These are phyloP conservation scores for Logfia minima DNA, from an alignment of 129 eudicot species.

Conservation along the genomic window DNA sequence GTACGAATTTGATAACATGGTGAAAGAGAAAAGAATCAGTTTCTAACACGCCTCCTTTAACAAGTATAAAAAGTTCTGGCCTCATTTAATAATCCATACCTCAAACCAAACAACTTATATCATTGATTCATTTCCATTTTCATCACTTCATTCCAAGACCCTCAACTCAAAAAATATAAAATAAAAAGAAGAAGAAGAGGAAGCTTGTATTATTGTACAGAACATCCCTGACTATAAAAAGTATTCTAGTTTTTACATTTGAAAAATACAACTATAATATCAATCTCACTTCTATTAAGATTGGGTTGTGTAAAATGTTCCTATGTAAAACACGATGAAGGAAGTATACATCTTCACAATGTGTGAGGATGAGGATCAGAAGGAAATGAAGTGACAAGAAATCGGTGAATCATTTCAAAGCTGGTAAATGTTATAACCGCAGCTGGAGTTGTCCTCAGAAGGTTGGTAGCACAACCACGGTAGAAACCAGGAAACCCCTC, in stretches of 20 bases:
- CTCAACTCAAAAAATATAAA: background rate
- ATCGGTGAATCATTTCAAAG: conserved; percentile 96
- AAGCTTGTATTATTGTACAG: background rate
- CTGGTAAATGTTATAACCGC: conserved; percentile 95
- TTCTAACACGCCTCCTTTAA: background rate
- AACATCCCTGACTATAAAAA: background rate
- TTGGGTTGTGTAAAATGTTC: conserved; percentile 13
- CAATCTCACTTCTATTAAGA: conserved; percentile 1
- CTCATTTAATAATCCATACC: background rate
- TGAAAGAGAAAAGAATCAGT: background rate
- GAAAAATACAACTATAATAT: background rate
- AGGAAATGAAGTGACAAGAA: conserved; percentile 54
- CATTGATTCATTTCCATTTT: background rate
- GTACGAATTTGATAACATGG: background rate
- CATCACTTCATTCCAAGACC: background rate
- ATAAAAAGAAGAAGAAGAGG: background rate
- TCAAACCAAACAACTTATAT: background rate
- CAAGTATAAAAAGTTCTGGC: background rate
- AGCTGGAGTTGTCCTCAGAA: conserved; percentile 89
- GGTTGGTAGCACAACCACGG: conserved; percentile 95
- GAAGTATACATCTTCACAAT: conserved; percentile 39
- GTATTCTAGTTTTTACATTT: background rate
- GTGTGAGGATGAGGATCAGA: conserved; percentile 65
- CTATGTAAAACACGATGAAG: background rate
- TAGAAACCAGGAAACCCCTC: conserved; percentile 88